A percentile compares a stretch with the other conserved stretches of the same genome.
These are phyloP conservation scores for Cercospora sesami DNA, from an alignment of 2,329 filamentous ascomycete genomes.

Conservation along the genomic window DNA sequence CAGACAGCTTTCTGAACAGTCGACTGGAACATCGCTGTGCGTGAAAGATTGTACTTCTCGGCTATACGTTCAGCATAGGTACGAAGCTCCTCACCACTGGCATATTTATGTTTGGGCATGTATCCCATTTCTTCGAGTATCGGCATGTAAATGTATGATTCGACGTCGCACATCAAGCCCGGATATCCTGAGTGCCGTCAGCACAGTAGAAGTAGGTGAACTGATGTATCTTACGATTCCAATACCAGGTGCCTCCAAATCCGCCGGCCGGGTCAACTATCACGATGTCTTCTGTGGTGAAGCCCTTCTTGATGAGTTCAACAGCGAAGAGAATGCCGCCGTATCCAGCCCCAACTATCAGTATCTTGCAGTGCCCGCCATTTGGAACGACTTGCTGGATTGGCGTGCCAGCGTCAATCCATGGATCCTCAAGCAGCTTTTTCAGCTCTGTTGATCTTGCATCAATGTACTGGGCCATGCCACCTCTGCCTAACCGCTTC, in stretches of 20 bases:
- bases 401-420: conserved; percentile 28
- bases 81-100: conserved; percentile 49
- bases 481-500: conserved; percentile 32
- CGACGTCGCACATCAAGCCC: conserved; percentile 57
- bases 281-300: conserved; percentile 40
- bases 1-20: conserved; percentile 48
- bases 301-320: conserved; percentile 43
- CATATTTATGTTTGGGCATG: conserved; percentile 56
- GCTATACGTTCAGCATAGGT: conserved; percentile 50
- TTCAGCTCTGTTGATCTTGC: conserved; percentile 31
- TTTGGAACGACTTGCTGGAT: conserved; percentile 22
- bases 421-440: conserved; percentile 37
- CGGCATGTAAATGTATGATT: conserved; percentile 62
- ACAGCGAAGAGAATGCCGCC: conserved; percentile 48
- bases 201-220: not conserved
- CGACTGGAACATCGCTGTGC: conserved; percentile 51
- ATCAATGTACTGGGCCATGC: conserved; percentile 32
- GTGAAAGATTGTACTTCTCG: conserved; percentile 46
- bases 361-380: conserved; percentile 25
- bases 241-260: conserved; percentile 54
- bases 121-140: conserved; percentile 60
- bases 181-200: conserved; percentile 40
- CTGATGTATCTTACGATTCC: conserved; percentile 38
- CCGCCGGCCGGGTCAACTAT: conserved; percentile 51
- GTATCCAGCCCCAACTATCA: conserved; percentile 49